These are phyloP conservation scores for Fragaria iinumae DNA, from an alignment of 306 rosid species.

Conservation along the genomic window DNA sequence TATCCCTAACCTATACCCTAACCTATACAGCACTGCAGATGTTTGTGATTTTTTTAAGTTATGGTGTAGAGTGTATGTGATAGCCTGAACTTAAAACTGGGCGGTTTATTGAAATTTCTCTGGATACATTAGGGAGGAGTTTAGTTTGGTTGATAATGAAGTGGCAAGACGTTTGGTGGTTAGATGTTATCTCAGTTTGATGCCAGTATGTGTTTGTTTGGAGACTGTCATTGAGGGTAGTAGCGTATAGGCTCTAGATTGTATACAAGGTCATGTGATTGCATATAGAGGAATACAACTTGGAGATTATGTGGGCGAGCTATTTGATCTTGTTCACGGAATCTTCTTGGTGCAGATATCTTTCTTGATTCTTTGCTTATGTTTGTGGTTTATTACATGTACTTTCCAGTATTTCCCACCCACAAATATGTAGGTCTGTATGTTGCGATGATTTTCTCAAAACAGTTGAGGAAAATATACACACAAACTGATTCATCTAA, in stretches of 20 bases:
- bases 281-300: background rate
- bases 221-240: background rate
- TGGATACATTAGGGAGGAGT: background rate
- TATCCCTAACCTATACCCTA: background rate
- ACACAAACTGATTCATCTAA: background rate
- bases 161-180: background rate
- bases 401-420: background rate
- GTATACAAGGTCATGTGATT: background rate
- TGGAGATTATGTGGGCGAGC: background rate
- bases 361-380: slow-evolving; percentile 5
- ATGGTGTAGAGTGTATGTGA: background rate
- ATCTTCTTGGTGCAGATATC: background rate
- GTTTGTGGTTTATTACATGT: background rate
- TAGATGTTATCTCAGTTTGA: background rate
- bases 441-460: background rate
- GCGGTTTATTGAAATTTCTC: background rate
- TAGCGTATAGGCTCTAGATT: background rate
- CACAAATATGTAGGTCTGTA: background rate
- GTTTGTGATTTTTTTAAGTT: background rate
- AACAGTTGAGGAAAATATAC: too few species aligned
- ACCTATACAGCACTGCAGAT: background rate
- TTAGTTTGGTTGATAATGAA: background rate
- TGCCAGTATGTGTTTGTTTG: background rate
- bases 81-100: background rate
- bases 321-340: background rate